Conservation (phyloP, 768 basidiomycete species). For the Boletus vermiculosoides region DNA sequence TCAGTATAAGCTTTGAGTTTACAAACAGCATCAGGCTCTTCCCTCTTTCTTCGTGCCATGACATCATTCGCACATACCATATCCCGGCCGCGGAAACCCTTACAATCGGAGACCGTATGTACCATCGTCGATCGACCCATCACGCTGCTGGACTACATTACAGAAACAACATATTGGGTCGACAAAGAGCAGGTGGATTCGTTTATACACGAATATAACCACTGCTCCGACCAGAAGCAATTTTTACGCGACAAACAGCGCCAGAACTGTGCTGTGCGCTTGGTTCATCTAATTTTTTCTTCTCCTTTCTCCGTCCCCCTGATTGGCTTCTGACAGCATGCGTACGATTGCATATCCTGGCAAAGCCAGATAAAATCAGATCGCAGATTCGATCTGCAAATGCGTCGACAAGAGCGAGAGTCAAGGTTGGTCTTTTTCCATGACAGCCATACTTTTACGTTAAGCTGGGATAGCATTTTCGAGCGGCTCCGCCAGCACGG, state of each 20-base stretch:
- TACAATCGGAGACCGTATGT: background rate
- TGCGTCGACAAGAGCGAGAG: background rate
- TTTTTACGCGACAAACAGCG: background rate
- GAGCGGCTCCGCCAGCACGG: background rate
- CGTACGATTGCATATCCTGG: background rate
- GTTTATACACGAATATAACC: background rate
- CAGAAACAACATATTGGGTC: background rate
- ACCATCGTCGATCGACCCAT: background rate
- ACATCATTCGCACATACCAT: background rate
- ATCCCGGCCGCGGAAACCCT: background rate
- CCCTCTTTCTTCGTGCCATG: background rate
- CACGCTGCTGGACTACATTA: background rate
- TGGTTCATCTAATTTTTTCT: background rate
- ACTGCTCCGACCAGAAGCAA: background rate
- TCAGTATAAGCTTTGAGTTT: background rate
- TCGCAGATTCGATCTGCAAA: background rate
- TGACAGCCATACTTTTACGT: too few species aligned
- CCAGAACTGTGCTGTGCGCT: background rate
- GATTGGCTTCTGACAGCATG: background rate
- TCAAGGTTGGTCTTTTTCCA: background rate
- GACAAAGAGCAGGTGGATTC: background rate
- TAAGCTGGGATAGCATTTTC: background rate
- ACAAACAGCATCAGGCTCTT: background rate
- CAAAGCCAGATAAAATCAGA: background rate
- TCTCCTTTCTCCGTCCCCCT: too few species aligned